Conservation (phyloP, 306 rosid species). For the Cicer cuneatum region DNA sequence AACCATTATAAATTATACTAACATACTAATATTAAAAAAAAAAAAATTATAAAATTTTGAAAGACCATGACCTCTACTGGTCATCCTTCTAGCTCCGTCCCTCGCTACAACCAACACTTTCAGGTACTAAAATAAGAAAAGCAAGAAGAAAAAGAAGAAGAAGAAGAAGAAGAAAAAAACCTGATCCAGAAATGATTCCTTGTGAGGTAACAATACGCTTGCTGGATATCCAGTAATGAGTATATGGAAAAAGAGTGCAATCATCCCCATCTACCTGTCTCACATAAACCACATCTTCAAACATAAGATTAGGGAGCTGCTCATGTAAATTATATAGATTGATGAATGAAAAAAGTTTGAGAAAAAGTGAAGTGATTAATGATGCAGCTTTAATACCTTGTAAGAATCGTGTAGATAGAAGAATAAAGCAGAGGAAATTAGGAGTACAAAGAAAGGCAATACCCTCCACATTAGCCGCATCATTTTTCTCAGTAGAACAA, state of each 20-base stretch:
- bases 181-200: constrained; percentile 87
- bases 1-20: no score
- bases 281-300: not conserved
- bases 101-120: no score
- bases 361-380: not conserved
- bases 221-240: constrained; percentile 82
- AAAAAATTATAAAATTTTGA: no score
- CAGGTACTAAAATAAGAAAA: not conserved
- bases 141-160: constrained; percentile 20
- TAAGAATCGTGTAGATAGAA: constrained; percentile 50
- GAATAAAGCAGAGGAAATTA: constrained; percentile 54
- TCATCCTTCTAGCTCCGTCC: no score
- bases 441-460: constrained; percentile 57
- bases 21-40: no score
- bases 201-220: constrained; percentile 84
- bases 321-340: not conserved
- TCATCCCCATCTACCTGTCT: constrained; percentile 44
- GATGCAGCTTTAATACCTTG: constrained; percentile 31
- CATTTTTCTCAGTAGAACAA: constrained; percentile 40
- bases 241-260: constrained; percentile 76
- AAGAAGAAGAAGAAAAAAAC: constrained; percentile 47
- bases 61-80: no score
- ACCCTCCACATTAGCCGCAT: constrained; percentile 64
- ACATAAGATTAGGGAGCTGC: not conserved
- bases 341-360: not conserved